These are phyloP conservation scores for Boletus sp. DNA, from an alignment of 768 basidiomycete species.

Conservation along the genomic window DNA sequence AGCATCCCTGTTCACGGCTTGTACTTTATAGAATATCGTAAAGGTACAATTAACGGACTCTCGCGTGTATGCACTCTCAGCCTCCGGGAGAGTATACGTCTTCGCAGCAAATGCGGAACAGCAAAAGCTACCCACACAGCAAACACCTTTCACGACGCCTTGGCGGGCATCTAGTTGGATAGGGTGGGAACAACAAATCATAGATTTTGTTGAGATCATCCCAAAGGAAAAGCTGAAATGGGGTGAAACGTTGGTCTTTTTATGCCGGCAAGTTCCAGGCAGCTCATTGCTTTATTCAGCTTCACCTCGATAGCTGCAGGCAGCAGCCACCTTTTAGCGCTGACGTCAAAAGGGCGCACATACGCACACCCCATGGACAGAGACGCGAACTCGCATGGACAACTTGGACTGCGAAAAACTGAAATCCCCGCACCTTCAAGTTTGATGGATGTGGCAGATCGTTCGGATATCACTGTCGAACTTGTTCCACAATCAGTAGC, in stretches of 20 bases:
- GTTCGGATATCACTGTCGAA: slow-evolving; percentile 45
- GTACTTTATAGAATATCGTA: slow-evolving; percentile 57
- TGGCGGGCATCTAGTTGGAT: slow-evolving; percentile 68
- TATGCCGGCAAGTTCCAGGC: not conserved
- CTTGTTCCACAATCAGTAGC: slow-evolving; percentile 55
- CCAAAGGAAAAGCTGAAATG: slow-evolving; percentile 54
- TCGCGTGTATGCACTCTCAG: slow-evolving; percentile 75
- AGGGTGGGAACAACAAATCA: slow-evolving; percentile 45
- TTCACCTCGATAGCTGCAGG: slow-evolving; percentile 76
- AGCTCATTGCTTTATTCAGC: slow-evolving; percentile 37
- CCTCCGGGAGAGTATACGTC: slow-evolving; percentile 72
- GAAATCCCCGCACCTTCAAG: slow-evolving; percentile 40
- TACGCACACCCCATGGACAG: slow-evolving; percentile 76
- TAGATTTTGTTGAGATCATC: slow-evolving; percentile 61
- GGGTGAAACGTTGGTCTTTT: slow-evolving; percentile 62
- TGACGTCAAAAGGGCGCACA: slow-evolving; percentile 70
- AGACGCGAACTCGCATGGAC: slow-evolving; percentile 76
- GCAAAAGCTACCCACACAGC: slow-evolving; percentile 43
- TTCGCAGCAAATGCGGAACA: slow-evolving; percentile 51
- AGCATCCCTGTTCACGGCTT: not conserved
- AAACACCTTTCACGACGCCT: slow-evolving; percentile 43
- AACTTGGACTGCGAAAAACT: slow-evolving; percentile 76
- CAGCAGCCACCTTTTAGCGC: slow-evolving; percentile 64
- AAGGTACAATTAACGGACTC: slow-evolving; percentile 58
- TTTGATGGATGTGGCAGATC: slow-evolving; percentile 12